Evolutionary conservation across 1,284 basidiomycete species (phyloP), one percentile per base, ranked within the genome.

Genomic region (Ganoderma sinense): DNA sequence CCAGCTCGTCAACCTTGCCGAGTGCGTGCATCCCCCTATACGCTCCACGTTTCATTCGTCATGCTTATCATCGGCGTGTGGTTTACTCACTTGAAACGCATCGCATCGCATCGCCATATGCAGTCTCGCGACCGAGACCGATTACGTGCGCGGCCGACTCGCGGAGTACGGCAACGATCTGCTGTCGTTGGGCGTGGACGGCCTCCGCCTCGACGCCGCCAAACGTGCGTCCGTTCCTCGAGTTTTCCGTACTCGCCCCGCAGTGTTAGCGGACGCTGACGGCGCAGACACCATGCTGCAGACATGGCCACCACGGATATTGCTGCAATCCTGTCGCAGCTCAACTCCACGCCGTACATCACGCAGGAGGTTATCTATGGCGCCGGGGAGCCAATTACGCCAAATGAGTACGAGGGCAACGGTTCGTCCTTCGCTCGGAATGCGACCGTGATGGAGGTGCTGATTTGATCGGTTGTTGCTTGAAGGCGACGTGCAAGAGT

Each of bases 201-300:
- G 91, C 0, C 80, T 93, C 51, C 84, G 91, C 0, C 79, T 92
- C 45, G 91, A 93, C 77, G 90, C 91, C 10, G 85, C 90, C 0
- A 92, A 92, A 80, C 85, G 90, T 91, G 74, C 66, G 82, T 74
- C 11, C 53, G 23, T 31, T 36, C 18, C 33, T n/a, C 1, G 16
- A 1, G 23, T 6, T 0, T 51, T 64, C 6, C 41, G n/a, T 68
- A 53, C n/a, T 23, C 31, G 41, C 69, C 69, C 7, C 11, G 36
- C 36, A 39, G 8, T 39, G 36, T 11, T 39, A 11, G 36, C 1
- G n/a, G 39, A 45, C 20, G 33, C 23, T n/a, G 39, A 60, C 6
- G 20, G n/a, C 13, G n/a, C n/a, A n/a, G n/a, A 36, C 13, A 55
- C 13, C 2, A 63, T 11, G 16, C 5, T 72, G 6, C 33, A 91